Evolutionary conservation across 768 basidiomycete species (phyloP), one percentile per base, ranked within the genome.

Genomic region (Termitomyces sp.): DNA sequence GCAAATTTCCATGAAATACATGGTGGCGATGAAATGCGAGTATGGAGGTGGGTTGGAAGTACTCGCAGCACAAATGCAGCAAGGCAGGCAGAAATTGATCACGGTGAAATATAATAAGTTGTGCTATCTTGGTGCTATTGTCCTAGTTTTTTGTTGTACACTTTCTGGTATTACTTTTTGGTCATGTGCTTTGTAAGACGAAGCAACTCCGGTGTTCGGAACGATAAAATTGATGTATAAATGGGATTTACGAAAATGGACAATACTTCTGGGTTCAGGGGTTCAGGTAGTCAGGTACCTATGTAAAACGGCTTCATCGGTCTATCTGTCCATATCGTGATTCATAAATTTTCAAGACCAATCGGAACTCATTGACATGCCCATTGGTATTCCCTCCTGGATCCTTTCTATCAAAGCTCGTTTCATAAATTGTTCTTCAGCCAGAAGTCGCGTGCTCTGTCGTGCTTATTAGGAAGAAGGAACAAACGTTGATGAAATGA

Each of bases 391-490:
- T 28, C 81, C 81, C 52, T 69, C 67, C 64, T 82, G 81, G 66
- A 98, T 97, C 80, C 94, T 94, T 72, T 97, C 92, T 47, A 94
- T 87, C 63, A 97, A 79, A 45, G 94, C 95, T 61, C 94, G 85
- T 76, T 96, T 95, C 87, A 92, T 90, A 70, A 97, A 98, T 71
- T 98, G 96, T 70, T 98, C 95, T 73, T 95, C 87, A 30, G 94
- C 94, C 53, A 98, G 80, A 53, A 88, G 80, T 58, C 96, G 87
- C 16, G 88, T 90, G 47, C 86, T 85, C 90, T 93, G 69, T 54
- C 63, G 61, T 48, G 24, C 59, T 46, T 58, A 43, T 57, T 30
- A 62, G 60, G 58, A 49, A 59, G 54, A 58, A 49, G 28, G 26
- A 12, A 51, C 42, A 51, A 45, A 50, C 51, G 47, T 54, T 57